These are phyloP conservation scores for Pythium grandisporangium DNA, from an alignment of 352 stramenopile genomes.

Conservation along the genomic window DNA sequence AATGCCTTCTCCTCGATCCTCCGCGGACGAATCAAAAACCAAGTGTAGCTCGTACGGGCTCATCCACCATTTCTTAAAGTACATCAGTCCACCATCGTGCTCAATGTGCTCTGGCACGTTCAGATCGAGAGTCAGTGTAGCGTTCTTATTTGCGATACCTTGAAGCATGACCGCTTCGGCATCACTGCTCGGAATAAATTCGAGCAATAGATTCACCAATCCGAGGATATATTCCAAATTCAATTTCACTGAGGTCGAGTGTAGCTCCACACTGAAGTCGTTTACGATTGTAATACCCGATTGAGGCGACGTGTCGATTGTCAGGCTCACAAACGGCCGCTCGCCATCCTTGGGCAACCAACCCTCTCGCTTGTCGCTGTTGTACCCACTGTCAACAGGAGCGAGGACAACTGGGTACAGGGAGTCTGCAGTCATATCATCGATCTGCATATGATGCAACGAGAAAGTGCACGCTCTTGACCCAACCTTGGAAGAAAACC, in stretches of 20 bases:
- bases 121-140: conserved; percentile 39
- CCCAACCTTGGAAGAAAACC: conserved; percentile 34
- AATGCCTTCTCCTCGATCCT: conserved; percentile 73
- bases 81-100: conserved; percentile 57
- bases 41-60: conserved; percentile 63
- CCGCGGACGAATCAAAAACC: conserved; percentile 78
- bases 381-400: conserved; percentile 78
- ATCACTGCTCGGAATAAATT: conserved; percentile 65
- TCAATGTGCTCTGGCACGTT: conserved; percentile 33
- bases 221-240: conserved; percentile 76
- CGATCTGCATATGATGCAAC: conserved; percentile 79
- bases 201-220: conserved; percentile 57
- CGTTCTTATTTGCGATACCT: conserved; percentile 53
- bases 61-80: conserved; percentile 77
- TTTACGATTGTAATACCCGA: conserved; percentile 68
- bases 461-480: conserved; percentile 45
- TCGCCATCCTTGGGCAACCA: conserved; percentile 77
- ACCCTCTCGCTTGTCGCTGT: conserved; percentile 79
- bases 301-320: conserved; percentile 51
- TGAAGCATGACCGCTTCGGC: conserved; percentile 52
- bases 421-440: conserved; percentile 73
- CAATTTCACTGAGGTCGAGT: conserved; percentile 65
- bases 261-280: conserved; percentile 63
- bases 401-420: conserved; percentile 71
- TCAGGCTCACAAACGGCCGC: conserved; percentile 57